These are phyloP conservation scores for Myochromella boudieri DNA, from an alignment of 768 basidiomycete species.

Conservation along the genomic window DNA sequence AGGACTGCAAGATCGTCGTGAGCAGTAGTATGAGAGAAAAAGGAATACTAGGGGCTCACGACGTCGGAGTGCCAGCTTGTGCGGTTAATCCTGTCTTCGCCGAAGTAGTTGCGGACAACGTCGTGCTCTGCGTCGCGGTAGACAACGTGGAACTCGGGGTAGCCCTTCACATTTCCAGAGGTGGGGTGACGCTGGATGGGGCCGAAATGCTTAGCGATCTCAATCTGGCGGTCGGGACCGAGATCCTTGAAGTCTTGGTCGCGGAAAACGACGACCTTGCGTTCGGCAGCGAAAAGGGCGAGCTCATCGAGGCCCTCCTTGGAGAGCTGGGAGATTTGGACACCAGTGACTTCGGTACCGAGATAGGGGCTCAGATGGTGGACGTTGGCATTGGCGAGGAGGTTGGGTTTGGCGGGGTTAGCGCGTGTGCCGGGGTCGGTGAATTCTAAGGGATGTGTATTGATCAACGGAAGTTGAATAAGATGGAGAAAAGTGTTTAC, in stretches of 20 bases:
- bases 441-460: neutral
- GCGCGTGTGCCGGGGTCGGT: slow-evolving; percentile 45
- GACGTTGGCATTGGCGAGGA: slow-evolving; percentile 39
- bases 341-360: slow-evolving; percentile 49
- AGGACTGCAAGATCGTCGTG: slow-evolving; percentile 33
- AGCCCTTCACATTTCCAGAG: slow-evolving; percentile 53
- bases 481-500: too few relatives aligned
- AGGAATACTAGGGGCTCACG: slow-evolving; percentile 24
- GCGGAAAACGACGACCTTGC: slow-evolving; percentile 55
- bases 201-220: slow-evolving; percentile 48
- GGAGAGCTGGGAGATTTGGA: slow-evolving; percentile 53
- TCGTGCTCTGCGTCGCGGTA: slow-evolving; percentile 50
- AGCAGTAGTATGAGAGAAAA: neutral
- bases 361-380: slow-evolving; percentile 48
- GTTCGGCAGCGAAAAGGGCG: slow-evolving; percentile 49
- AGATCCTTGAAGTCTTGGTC: slow-evolving; percentile 65
- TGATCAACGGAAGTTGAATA: too few relatives aligned
- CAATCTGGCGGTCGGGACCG: slow-evolving; percentile 49
- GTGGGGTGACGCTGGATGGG: slow-evolving; percentile 47
- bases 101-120: slow-evolving; percentile 40
- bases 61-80: slow-evolving; percentile 57
- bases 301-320: slow-evolving; percentile 55
- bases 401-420: slow-evolving; percentile 50
- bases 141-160: slow-evolving; percentile 61
- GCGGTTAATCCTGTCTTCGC: slow-evolving; percentile 40